phyloP scores from a whole-genome alignment of 2,329 filamentous ascomycete genomes.

The Penicillium capsulatum region DNA sequence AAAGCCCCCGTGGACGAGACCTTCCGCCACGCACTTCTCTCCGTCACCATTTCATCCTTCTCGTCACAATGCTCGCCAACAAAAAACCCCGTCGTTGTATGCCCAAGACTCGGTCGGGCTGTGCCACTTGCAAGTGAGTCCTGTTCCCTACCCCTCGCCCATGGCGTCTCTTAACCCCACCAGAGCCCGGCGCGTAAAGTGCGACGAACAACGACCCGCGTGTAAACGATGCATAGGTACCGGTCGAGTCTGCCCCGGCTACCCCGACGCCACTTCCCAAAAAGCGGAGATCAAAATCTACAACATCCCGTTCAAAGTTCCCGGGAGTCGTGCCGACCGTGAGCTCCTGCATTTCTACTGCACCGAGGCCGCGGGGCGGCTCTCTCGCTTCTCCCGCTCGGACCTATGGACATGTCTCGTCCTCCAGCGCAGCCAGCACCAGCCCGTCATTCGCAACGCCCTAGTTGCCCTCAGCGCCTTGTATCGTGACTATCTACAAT shows the following conservation, averaged over 20 bases:
- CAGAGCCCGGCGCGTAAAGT: conserved; percentile 25
- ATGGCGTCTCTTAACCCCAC: background rate
- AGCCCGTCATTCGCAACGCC: conserved; percentile 22
- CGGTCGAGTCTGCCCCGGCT: conserved; percentile 24
- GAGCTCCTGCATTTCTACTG: conserved; percentile 25
- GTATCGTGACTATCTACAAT: conserved; percentile 14
- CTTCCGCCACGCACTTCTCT: too few species aligned
- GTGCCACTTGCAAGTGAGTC: conserved; percentile 19
- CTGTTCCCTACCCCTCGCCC: background rate
- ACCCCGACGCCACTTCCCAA: background rate
- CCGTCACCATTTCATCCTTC: too few species aligned
- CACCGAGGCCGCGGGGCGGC: conserved; percentile 12
- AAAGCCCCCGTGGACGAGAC: too few species aligned
- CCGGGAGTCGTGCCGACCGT: conserved; percentile 22
- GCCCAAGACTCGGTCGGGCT: conserved; percentile 18
- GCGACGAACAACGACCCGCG: conserved; percentile 24
- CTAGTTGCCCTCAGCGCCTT: conserved; percentile 20
- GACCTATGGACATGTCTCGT: conserved; percentile 18
- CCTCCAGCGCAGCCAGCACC: conserved; percentile 19
- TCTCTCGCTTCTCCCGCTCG: conserved; percentile 15
- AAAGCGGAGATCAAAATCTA: conserved; percentile 13
- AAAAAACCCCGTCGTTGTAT: conserved; percentile 9
- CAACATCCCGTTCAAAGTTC: conserved; percentile 24
- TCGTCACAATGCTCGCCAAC: background rate
- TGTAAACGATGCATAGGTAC: conserved; percentile 23